These are phyloP conservation scores for Rhodotorula diobovata DNA, from an alignment of 768 basidiomycete species.

Conservation along the genomic window DNA sequence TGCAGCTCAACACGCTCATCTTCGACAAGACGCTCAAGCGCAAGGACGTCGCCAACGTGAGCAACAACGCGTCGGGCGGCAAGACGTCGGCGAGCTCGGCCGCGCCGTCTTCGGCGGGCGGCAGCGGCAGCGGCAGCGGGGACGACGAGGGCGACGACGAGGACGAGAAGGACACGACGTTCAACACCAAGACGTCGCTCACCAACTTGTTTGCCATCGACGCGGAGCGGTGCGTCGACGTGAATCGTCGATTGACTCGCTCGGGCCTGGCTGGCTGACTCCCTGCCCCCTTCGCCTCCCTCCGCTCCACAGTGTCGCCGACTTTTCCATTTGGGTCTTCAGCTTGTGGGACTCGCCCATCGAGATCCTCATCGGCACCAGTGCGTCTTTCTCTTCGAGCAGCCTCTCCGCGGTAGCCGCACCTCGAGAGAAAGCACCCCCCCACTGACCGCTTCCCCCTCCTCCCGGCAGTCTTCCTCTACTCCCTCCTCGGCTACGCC, in stretches of 20 bases:
- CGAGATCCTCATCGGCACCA: constrained; percentile 41
- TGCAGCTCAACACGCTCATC: constrained; percentile 43
- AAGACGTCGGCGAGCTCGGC: neutral
- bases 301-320: neutral
- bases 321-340: constrained; percentile 38
- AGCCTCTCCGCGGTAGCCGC: too few species aligned
- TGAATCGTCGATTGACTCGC: too few species aligned
- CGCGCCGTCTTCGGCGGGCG: neutral
- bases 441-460: neutral
- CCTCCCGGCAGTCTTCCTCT: constrained; percentile 30
- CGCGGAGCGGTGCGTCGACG: constrained; percentile 25
- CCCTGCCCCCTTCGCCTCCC: too few species aligned
- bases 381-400: neutral
- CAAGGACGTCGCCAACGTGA: constrained; percentile 29
- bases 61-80: constrained; percentile 13
- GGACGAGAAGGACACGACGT: constrained; percentile 25
- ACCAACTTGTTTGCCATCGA: constrained; percentile 41
- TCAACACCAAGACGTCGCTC: constrained; percentile 34
- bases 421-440: neutral
- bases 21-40: constrained; percentile 42
- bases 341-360: constrained; percentile 24
- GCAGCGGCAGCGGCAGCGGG: neutral
- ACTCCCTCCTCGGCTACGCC: constrained; percentile 41
- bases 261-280: too few species aligned
- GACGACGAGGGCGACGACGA: neutral